Base-by-base conservation (phyloP, 371 early-diverging fungal genomes). In the Circinella minor region DNA sequence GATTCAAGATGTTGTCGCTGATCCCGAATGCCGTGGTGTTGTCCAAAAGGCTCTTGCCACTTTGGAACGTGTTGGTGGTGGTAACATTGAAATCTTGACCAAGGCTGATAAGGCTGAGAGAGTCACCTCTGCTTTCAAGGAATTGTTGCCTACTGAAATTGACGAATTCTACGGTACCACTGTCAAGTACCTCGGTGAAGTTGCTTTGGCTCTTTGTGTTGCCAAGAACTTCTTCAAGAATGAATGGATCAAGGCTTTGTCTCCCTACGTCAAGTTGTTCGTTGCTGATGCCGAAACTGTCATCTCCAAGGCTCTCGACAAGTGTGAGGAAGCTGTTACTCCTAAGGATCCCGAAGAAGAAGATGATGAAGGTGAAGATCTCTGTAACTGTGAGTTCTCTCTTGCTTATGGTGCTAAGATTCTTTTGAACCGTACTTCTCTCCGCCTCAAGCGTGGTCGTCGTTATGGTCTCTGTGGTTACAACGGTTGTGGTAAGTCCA, bases 401-500 rank as follows among this genome's bases (percentile, higher is more conserved):
- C 80, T 94, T 72, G 93, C 93, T 18, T 93, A 93, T 77, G 93
- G 94, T 76, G 92, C 89, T 65, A 92, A 91, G 91, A 90, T 93
- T 82, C 78, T 93, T 68, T 80, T 94, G 57, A 93, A 92, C 81
- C 87, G 91, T 74, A 91, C 93, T 61, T 77, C 84, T 68, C 86
- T 94, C 67, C 88, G 86, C 74, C 84, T 93, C 46, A 89, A 88
- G 79, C 87, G 91, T 68, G 95, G 95, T 69, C 89, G 88, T 72
- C 89, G 92, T 59, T 94, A 94, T 81, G 95, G 93, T 70, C 83
- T 94, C 39, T 92, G 92, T 81, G 95, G 95, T 65, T 86, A 85
- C 61, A 96, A 95, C 81, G 96, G 95, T 59, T 89, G 92, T 71
- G 96, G 96, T 73, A 96, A 96, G 75, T 89, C 93, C 37, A 95